Percentiles rank a stretch among this genome's conserved stretches.
Conservation (phyloP, 169 alveolate species). For the Plasmodium sp. region DNA sequence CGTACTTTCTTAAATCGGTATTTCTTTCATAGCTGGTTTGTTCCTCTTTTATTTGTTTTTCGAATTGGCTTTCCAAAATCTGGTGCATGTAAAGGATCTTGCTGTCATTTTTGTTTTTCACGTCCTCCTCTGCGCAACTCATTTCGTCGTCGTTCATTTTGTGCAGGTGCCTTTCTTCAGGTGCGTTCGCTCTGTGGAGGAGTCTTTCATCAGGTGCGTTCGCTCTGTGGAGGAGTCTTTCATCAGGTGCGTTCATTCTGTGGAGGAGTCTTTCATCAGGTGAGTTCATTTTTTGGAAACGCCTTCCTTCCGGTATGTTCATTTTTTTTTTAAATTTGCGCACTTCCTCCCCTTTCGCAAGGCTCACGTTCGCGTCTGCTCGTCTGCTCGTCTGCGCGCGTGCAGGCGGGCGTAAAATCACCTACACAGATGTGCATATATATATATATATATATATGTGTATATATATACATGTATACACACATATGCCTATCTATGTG, state of each 20-base stretch:
- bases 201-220: neutral
- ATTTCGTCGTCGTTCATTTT: constrained; percentile 12
- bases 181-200: neutral
- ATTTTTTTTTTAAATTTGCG: neutral
- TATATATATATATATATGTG: neutral
- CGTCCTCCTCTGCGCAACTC: neutral
- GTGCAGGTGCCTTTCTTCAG: neutral
- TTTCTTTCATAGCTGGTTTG: constrained; percentile 4
- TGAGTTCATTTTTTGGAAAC: neutral
- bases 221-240: neutral
- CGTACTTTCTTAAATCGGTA: constrained; percentile 20
- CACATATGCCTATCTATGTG: neutral
- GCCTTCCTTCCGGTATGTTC: neutral
- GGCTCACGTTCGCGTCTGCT: neutral
- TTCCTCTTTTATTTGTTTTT: constrained; percentile 15
- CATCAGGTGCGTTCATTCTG: neutral
- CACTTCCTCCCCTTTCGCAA: neutral
- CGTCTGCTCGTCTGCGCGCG: neutral
- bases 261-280: neutral
- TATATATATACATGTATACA: neutral
- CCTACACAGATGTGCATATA: neutral
- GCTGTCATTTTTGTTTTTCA: neutral
- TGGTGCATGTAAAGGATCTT: neutral
- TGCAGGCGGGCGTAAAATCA: neutral
- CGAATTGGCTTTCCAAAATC: constrained; percentile 5